These are phyloP conservation scores for Amauroascus niger DNA, from an alignment of 2,329 filamentous ascomycete genomes.

Conservation along the genomic window DNA sequence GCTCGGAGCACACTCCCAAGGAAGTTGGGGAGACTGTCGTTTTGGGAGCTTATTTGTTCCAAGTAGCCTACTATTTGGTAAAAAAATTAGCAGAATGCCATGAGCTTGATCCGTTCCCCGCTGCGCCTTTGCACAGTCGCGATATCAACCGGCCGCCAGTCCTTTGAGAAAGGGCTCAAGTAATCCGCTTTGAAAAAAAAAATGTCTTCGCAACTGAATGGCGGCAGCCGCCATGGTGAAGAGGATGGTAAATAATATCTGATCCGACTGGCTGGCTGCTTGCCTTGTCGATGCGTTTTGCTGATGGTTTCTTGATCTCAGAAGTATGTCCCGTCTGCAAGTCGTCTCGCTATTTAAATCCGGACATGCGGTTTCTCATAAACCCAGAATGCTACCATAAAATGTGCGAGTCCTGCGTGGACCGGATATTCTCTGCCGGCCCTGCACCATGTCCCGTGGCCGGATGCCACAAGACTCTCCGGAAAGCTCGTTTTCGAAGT, in stretches of 20 bases:
- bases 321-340: slow-evolving; percentile 97
- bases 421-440: slow-evolving; percentile 84
- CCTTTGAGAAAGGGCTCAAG: neutral
- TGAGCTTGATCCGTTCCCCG: neutral
- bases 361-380: slow-evolving; percentile 87
- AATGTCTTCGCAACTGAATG: slow-evolving; percentile 29
- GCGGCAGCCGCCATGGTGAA: slow-evolving; percentile 30
- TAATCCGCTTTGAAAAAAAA: neutral
- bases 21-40: too few species aligned
- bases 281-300: neutral
- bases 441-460: slow-evolving; percentile 88
- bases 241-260: slow-evolving; percentile 35
- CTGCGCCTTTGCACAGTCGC: neutral
- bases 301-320: slow-evolving; percentile 19
- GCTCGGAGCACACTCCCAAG: too few species aligned
- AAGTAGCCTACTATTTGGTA: neutral
- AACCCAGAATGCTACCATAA: slow-evolving; percentile 98
- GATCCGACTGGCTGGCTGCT: slow-evolving; percentile 7
- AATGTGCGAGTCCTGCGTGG: slow-evolving; percentile 94
- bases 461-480: slow-evolving; percentile 75
- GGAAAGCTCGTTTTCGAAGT: slow-evolving; percentile 70
- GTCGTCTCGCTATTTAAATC: slow-evolving; percentile 88
- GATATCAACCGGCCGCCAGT: neutral
- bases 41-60: too few species aligned
- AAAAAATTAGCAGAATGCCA: neutral